Base-by-base conservation (phyloP, 805 yeast species). In the Debaryomyces hansenii region DNA sequence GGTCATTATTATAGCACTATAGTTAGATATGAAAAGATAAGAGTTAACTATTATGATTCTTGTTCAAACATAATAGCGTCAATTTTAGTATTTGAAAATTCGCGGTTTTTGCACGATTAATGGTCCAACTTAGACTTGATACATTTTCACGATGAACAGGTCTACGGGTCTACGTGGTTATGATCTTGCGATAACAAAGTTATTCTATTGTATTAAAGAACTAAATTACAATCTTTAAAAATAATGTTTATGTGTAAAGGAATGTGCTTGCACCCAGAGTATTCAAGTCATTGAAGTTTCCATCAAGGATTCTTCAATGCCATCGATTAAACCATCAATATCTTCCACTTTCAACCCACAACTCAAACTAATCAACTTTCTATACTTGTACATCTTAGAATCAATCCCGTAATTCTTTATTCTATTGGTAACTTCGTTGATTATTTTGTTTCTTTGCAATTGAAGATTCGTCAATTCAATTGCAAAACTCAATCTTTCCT, bases 321-420 rank as follows among this genome's bases (percentile, higher is more conserved):
- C 97, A 53, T 87, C 92, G 42, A 92, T 73, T 48, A 90, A 74
- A 27, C 87, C 85, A 58, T 84, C 89, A 47, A 92, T 84, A 49
- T 87, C 94, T 49, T 88, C 95, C 16, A 84, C 76, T 41, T 83
- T 80, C 45, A 90, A 75, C 2, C 89, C 96, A 61, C 95, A 87
- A 40, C 89, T 80, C 40, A 83, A 69, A 20, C 92, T 80, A 37
- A 94, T 84, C 50, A 92, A 73, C 57, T 83, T 82, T 52, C 96
- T 77, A 70, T 92, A 86, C 61, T 89, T 90, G 57, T 79, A 80
- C 67, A 85, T 83, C 54, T 78, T 81, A 20, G 72, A 68, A 45
- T 78, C 81, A 51, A 77, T 70, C 49, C 66, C 81, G 63, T 47
- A 78, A 62, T 52, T 52, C 42, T 63, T 69, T 34, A 77, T 63